These are phyloP conservation scores for Fusarium pininemorale DNA, from an alignment of 2,329 filamentous ascomycete species.

Conservation along the genomic window DNA sequence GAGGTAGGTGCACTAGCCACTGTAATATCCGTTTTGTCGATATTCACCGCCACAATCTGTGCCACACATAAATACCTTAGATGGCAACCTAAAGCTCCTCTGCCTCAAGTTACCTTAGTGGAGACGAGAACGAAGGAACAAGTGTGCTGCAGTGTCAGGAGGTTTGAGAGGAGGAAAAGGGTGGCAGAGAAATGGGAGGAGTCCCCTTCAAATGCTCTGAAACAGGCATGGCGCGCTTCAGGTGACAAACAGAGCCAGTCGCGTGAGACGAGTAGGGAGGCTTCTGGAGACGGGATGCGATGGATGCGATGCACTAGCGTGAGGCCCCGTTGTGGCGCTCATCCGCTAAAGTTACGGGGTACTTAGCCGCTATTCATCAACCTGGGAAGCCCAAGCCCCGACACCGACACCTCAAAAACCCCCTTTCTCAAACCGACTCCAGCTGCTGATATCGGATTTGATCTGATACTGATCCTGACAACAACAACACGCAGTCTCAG, in stretches of 20 bases:
- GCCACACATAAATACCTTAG: background rate
- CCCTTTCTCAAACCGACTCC: conserved; percentile 40
- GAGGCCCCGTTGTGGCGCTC: conserved; percentile 26
- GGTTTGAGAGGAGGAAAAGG: background rate
- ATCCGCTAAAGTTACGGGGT: conserved; percentile 34
- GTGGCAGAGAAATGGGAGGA: conserved; percentile 1
- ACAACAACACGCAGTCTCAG: conserved; percentile 15
- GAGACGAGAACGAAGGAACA: conserved; percentile 12
- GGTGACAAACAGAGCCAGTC: conserved; percentile 32
- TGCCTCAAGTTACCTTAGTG: conserved; percentile 25
- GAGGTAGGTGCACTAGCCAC: conserved; percentile 1
- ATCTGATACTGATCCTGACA: conserved; percentile 34
- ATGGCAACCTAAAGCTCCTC: background rate
- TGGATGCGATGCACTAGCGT: conserved; percentile 22
- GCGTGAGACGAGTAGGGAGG: conserved; percentile 23
- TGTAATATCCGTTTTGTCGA: background rate
- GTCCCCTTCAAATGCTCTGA: conserved; percentile 8
- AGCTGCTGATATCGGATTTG: conserved; percentile 25
- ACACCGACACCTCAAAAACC: conserved; percentile 42
- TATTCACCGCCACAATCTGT: background rate
- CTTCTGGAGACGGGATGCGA: conserved; percentile 3
- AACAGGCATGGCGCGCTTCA: conserved; percentile 41
- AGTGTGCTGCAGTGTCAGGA: conserved; percentile 27
- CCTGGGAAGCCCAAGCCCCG: conserved; percentile 21
- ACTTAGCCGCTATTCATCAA: conserved; percentile 36